A percentile compares a stretch with the other conserved stretches of the same genome.
These are phyloP conservation scores for Noccaea bulbosa DNA, from an alignment of 345 rosid genomes.

Conservation along the genomic window DNA sequence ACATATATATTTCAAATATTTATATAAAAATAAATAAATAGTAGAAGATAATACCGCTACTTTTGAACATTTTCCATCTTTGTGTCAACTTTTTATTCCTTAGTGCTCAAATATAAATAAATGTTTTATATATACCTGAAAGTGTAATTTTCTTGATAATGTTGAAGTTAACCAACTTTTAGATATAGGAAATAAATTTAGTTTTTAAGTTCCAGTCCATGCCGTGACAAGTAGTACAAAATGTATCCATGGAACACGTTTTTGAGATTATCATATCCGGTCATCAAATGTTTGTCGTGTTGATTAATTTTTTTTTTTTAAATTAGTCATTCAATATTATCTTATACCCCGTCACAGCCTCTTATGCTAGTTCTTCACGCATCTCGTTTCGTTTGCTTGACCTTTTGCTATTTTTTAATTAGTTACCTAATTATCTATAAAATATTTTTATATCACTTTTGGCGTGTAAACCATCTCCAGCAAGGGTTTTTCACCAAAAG, in stretches of 20 bases:
- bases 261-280: neutral
- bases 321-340: slow-evolving; percentile 11
- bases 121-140: neutral
- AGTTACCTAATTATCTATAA: neutral
- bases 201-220: neutral
- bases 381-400: slow-evolving; percentile 25
- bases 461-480: too few relatives aligned
- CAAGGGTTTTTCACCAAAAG: too few relatives aligned
- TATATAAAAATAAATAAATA: neutral
- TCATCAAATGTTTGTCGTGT: slow-evolving; percentile 19
- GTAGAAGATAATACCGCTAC: neutral
- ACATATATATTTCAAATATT: neutral
- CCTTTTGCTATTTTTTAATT: neutral
- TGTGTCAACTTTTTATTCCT: neutral
- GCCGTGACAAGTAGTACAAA: slow-evolving; percentile 28
- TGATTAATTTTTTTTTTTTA: too few relatives aligned
- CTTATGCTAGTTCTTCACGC: slow-evolving; percentile 35
- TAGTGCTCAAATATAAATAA: neutral
- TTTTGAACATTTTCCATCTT: slow-evolving; percentile 21
- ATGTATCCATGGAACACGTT: slow-evolving; percentile 15
- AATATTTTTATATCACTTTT: neutral
- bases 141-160: neutral
- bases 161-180: slow-evolving; percentile 4
- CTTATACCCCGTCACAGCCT: slow-evolving; percentile 11
- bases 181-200: neutral